Evolutionary conservation across 768 basidiomycete genomes (phyloP).

Genomic region (Phylloporus sp.): DNA sequence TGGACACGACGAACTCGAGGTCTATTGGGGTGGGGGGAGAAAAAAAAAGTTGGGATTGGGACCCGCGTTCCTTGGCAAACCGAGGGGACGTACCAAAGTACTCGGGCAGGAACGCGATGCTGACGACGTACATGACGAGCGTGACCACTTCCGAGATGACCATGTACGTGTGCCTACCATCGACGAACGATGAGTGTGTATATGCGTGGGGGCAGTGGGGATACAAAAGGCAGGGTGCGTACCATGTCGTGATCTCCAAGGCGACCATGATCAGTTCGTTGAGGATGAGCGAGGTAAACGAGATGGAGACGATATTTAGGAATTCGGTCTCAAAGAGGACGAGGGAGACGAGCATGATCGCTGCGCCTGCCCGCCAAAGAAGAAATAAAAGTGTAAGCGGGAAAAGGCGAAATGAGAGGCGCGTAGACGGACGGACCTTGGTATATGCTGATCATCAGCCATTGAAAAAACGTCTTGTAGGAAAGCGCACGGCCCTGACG

Average conservation of each 20-base stretch:
- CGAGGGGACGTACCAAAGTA: slow-evolving; percentile 80
- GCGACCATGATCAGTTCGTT: slow-evolving; percentile 99
- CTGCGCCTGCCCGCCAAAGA: slow-evolving; percentile 57
- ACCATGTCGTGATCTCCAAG: slow-evolving; percentile 97
- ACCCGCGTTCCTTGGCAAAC: neutral
- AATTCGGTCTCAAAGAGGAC: slow-evolving; percentile 97
- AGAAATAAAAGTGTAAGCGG: no score
- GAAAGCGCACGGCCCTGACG: slow-evolving; percentile 92
- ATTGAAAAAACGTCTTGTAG: slow-evolving; percentile 97
- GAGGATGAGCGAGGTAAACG: slow-evolving; percentile 90
- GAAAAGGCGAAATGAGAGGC: no score
- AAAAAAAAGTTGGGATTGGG: neutral
- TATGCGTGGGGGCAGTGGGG: neutral
- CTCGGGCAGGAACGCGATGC: slow-evolving; percentile 90
- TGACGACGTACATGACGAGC: slow-evolving; percentile 79
- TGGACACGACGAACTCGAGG: slow-evolving; percentile 84
- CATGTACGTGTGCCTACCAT: slow-evolving; percentile 97
- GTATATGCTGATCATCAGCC: slow-evolving; percentile 96
- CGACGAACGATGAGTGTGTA: no score
- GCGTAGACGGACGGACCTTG: slow-evolving; percentile 66
- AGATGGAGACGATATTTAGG: slow-evolving; percentile 96
- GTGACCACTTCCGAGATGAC: slow-evolving; percentile 87
- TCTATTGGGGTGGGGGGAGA: slow-evolving; percentile 49
- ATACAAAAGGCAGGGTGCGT: neutral
- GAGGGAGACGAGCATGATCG: slow-evolving; percentile 98